Evolutionary conservation across 2,329 filamentous ascomycete species (phyloP).

Genomic region (Colletotrichum camelliae): DNA sequence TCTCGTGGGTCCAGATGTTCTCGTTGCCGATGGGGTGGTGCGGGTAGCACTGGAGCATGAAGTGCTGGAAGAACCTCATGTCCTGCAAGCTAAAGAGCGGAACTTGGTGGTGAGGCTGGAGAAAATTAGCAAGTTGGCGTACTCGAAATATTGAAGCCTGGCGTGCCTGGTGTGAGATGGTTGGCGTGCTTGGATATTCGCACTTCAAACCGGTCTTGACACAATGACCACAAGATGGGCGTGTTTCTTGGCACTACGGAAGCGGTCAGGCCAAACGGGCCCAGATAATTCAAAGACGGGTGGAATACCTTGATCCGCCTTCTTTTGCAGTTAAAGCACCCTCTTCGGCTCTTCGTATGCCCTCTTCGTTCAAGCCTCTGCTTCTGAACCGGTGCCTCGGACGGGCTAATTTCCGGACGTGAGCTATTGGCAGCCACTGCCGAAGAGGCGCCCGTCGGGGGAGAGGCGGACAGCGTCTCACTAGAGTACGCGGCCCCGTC

Average conservation of each 20-base stretch:
- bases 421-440: background rate
- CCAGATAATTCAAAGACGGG: background rate
- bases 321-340: slow-evolving; percentile 72
- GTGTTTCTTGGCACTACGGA: slow-evolving; percentile 67
- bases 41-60: slow-evolving; percentile 65
- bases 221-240: slow-evolving; percentile 68
- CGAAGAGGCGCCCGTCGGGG: background rate
- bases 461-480: slow-evolving; percentile 32
- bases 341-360: slow-evolving; percentile 69
- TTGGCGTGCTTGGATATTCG: slow-evolving; percentile 62
- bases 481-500: slow-evolving; percentile 28
- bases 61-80: slow-evolving; percentile 74
- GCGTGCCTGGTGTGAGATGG: slow-evolving; percentile 55
- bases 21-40: slow-evolving; percentile 70
- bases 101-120: slow-evolving; percentile 60
- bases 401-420: background rate
- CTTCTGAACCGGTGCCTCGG: slow-evolving; percentile 28
- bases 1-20: slow-evolving; percentile 69
- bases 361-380: slow-evolving; percentile 60
- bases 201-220: slow-evolving; percentile 66
- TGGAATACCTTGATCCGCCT: slow-evolving; percentile 64
- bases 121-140: background rate
- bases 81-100: slow-evolving; percentile 66
- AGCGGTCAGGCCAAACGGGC: background rate
- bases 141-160: background rate